Evolutionary conservation across 257 asterid genomes (phyloP), one percentile per base, ranked within the genome.

Genomic region (Cruciata laevipes): DNA sequence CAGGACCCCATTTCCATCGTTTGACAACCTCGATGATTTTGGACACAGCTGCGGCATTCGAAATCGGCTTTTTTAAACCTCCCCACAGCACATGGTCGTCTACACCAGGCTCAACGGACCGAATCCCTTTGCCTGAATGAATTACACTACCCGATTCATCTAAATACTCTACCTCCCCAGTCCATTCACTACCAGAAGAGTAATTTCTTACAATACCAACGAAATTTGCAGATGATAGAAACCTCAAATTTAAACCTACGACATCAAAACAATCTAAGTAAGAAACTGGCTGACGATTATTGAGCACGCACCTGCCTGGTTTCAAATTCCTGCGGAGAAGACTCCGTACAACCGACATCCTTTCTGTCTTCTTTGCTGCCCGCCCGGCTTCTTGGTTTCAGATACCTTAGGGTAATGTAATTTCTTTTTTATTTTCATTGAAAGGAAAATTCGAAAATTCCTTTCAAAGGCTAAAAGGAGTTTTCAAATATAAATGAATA

Each of bases 1-100:
- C 91, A 35, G 99, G 99, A 3, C 97, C 97, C 97, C 99, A 94
- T 75, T 74, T 88, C 99, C 99, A 94, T 79, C 97, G 80, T 77
- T 79, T 90, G 38, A 94, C 90, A 37, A 90, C 84, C 83, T 94
- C 99, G 33, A 94, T 95, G 60, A 90, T 83, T 81, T 94, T 94
- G 4, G 95, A 87, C 56, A 94, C 97, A 1, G 99, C 99, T 0
- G 96, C 72, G 16, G 93, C 84, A 74, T 94, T 88, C 82, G 80
- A 69, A 71, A 90, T 85, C 23, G 96, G 99, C 81, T 88, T 94
- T 69, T 75, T 84, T 60, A 88, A 62, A 42, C 88, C 95, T 62
- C 99, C 99, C 16, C 79, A 90, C 89, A 94, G 83, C 17, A 90
- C 87, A 78, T 94, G 97, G 74, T 86, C 97, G 78, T 94, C 99